Evolutionary conservation across 805 yeast species (phyloP).

Genomic region (Saccharomycopsis sp.): DNA sequence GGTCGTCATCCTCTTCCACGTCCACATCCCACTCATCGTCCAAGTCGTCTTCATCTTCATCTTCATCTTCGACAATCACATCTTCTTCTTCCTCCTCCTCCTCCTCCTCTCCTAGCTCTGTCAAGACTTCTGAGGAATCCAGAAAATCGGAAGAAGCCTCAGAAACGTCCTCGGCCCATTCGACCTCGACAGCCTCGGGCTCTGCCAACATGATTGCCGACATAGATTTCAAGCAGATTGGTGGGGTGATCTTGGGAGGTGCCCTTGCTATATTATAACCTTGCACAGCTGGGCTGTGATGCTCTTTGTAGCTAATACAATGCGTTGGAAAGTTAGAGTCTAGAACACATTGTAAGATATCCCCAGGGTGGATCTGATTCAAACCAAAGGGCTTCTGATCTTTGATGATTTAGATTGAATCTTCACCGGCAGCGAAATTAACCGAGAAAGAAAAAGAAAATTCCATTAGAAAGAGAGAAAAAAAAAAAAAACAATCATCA

Average conservation of each 20-base stretch:
- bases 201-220: neutral
- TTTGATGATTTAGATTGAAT: neutral
- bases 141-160: neutral
- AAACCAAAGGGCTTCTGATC: neutral
- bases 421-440: neutral
- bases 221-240: too few relatives aligned
- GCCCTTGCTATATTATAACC: neutral
- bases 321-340: too few relatives aligned
- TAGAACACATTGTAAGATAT: too few relatives aligned
- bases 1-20: neutral
- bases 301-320: too few relatives aligned
- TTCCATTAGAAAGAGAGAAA: neutral
- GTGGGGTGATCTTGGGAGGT: neutral
- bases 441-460: neutral
- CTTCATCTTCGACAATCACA: conserved; percentile 19
- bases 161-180: neutral
- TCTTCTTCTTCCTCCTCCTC: conserved; percentile 14
- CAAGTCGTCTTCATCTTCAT: neutral
- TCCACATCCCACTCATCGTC: neutral
- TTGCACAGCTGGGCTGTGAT: too few relatives aligned
- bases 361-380: too few relatives aligned
- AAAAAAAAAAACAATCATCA: neutral
- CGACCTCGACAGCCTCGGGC: neutral
- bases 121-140: neutral
- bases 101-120: conserved; percentile 6